These are phyloP conservation scores for Neopestalotiopsis sp. DNA, from an alignment of 2,329 filamentous ascomycete species.

Conservation along the genomic window DNA sequence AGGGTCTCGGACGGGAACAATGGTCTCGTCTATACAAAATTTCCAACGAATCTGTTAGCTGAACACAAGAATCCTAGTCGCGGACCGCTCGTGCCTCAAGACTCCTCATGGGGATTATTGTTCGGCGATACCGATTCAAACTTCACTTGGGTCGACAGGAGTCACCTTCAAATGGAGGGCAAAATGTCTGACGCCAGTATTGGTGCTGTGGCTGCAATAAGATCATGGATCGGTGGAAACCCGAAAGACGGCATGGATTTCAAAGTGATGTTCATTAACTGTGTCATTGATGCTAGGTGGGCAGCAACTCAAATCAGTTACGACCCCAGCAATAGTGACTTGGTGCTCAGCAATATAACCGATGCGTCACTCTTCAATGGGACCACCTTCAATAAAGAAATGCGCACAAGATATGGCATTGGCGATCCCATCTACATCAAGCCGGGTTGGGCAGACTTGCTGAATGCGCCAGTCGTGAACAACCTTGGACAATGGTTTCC, in stretches of 20 bases:
- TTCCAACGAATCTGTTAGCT: too few species aligned
- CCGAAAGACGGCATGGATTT: too few species aligned
- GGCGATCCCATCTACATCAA: not conserved
- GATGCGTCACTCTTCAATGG: not conserved
- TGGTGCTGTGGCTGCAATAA: too few species aligned
- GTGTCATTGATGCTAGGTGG: not conserved
- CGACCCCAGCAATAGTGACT: not conserved
- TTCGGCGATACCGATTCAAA: too few species aligned
- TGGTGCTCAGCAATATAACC: not conserved
- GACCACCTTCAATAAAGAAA: not conserved
- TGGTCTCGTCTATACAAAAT: too few species aligned
- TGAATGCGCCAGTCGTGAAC: not conserved
- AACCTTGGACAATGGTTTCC: not conserved
- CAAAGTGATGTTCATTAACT: too few species aligned
- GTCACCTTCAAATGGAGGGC: too few species aligned
- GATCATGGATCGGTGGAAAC: too few species aligned
- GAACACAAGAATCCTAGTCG: too few species aligned
- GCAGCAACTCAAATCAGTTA: not conserved
- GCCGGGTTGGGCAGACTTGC: not conserved
- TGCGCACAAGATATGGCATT: not conserved
- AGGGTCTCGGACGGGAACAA: too few species aligned
- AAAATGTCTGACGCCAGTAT: not conserved
- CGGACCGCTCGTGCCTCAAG: too few species aligned
- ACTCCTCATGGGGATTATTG: too few species aligned
- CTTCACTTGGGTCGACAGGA: not conserved